Conservation (phyloP, 208 protist species). For the Trypanosomatidae sp. region DNA sequence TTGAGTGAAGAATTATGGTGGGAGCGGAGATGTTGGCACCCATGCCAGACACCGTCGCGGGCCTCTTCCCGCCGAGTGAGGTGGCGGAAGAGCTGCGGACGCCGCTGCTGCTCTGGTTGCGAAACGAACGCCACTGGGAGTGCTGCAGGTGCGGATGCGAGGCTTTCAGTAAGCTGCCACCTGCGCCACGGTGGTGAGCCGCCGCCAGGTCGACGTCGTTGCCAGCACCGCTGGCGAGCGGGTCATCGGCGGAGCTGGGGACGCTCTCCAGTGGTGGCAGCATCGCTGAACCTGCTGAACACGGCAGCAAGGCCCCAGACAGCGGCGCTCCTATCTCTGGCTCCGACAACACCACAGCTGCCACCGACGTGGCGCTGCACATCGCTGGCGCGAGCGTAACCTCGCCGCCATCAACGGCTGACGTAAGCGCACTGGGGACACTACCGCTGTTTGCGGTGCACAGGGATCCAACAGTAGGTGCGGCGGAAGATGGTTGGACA, state of each 20-base stretch:
- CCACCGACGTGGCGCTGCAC: neutral
- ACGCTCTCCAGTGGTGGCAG: neutral
- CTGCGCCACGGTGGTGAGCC: neutral
- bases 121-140: slow-evolving; percentile 19
- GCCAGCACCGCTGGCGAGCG: neutral
- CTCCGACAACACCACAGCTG: neutral
- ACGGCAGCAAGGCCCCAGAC: no score
- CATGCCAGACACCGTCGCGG: neutral
- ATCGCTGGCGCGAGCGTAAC: neutral
- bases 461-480: neutral
- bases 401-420: neutral
- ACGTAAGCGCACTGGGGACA: neutral
- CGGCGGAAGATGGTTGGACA: neutral
- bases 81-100: neutral
- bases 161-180: slow-evolving; percentile 10
- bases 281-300: neutral
- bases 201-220: neutral
- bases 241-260: neutral
- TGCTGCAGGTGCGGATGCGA: slow-evolving; percentile 9
- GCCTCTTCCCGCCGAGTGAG: neutral
- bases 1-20: neutral
- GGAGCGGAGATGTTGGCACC: no score
- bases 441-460: slow-evolving; percentile 3
- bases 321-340: neutral
- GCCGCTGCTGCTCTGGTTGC: neutral